Conservation (phyloP, 2,329 filamentous ascomycete genomes). For the Blastomyces emzantsi region DNA sequence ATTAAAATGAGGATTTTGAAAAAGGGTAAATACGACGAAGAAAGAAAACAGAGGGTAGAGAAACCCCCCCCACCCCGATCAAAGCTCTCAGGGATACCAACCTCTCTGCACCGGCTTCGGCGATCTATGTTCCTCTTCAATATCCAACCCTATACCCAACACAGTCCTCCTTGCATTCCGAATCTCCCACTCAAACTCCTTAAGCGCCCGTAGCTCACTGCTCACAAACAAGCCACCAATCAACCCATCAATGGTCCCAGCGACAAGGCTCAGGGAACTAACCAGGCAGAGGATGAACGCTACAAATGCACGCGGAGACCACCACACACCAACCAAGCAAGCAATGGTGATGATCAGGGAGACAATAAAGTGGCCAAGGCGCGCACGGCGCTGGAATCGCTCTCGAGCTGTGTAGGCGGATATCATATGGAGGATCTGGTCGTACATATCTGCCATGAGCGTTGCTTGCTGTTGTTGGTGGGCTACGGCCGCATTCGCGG, state of each 20-base stretch:
- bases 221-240: slow-evolving; percentile 82
- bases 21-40: neutral
- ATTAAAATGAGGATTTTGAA: neutral
- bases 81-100: slow-evolving; percentile 3
- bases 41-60: neutral
- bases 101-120: slow-evolving; percentile 2
- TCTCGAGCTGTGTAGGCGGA: slow-evolving; percentile 62
- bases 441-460: slow-evolving; percentile 44
- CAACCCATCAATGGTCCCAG: slow-evolving; percentile 73
- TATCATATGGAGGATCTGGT: slow-evolving; percentile 65
- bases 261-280: slow-evolving; percentile 65
- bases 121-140: slow-evolving; percentile 16
- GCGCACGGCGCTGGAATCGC: slow-evolving; percentile 58
- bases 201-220: slow-evolving; percentile 69
- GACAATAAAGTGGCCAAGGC: slow-evolving; percentile 62
- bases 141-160: slow-evolving; percentile 17
- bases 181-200: slow-evolving; percentile 93
- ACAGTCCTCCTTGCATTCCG: slow-evolving; percentile 48
- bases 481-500: neutral
- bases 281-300: slow-evolving; percentile 72
- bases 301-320: slow-evolving; percentile 65
- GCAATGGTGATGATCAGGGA: slow-evolving; percentile 60
- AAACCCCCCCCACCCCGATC: neutral
- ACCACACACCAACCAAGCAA: slow-evolving; percentile 79
- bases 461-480: slow-evolving; percentile 5